Base-by-base conservation (phyloP, 2,329 filamentous ascomycete species). In the Leptographium wingfieldii region DNA sequence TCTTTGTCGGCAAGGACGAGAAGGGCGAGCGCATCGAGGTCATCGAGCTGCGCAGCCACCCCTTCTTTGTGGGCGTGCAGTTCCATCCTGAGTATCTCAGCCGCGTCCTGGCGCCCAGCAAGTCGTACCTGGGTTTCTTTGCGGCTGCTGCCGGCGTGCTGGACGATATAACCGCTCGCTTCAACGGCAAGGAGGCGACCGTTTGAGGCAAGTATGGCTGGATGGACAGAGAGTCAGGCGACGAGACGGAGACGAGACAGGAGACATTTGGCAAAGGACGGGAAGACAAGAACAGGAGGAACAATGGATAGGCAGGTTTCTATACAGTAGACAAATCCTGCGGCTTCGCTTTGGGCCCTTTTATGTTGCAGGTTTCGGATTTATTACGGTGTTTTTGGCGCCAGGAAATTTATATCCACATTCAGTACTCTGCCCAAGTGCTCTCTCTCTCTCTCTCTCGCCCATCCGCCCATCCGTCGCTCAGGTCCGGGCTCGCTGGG, bases 11-110 rank as follows among this genome's bases (percentile, higher is more conserved):
- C 66, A 90, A 88, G 72, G 88, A 92, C 69, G 83, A 87, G 60
- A 83, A 79, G 63, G 86, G 84, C 57, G 80, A 85, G 68, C 80
- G 88, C 31, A 88, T 90, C 85, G 88, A 92, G 73, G 80, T 90
- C 59, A 74, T 92, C 31, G 88, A 92, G 72, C 74, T 91, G 62
- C 83, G 84, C 69, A 83, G 89, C 65, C 88, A 92, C 70, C 86
- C 85, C 1, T 92, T 82, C 78, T 92, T 84, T 65, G 86, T 66
- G 16, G 65, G 87, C 63, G 87, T 94, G 10, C 92, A 96, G 72
- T 92, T 87, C 72, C 91, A 96, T 71, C 90, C 92, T 2, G 91
- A 96, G 72, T 95, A 92, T 69, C 77, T 89, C 57, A 86, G 81
- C 66, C 80, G 87, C 58, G 90, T 94, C 2, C 74, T 95, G 63